Percentiles rank a stretch among this genome's conserved stretches.
These are phyloP conservation scores for Holtermannia corniformis DNA, from an alignment of 768 basidiomycete species.

Conservation along the genomic window DNA sequence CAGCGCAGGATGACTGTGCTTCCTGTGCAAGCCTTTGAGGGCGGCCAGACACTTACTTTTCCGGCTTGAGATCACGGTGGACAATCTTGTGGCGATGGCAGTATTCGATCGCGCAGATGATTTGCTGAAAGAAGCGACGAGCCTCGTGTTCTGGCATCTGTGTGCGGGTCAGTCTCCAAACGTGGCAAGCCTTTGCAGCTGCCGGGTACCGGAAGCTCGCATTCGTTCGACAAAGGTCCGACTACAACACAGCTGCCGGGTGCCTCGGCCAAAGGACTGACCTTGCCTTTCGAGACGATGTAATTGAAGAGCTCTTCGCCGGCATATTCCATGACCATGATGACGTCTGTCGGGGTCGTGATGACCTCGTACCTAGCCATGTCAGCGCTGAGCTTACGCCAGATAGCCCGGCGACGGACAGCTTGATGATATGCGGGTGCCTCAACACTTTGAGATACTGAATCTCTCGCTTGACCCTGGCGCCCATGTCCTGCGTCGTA, in stretches of 20 bases:
- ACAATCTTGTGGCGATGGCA: constrained; percentile 94
- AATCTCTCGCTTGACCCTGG: constrained; percentile 85
- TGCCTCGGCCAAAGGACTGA: too few species aligned
- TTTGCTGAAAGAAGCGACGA: constrained; percentile 93
- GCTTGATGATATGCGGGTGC: constrained; percentile 95
- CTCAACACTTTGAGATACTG: constrained; percentile 90
- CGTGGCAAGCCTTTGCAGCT: background rate
- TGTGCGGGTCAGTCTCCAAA: background rate
- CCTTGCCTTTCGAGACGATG: constrained; percentile 75
- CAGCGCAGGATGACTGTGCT: too few species aligned
- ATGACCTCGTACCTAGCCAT: constrained; percentile 58
- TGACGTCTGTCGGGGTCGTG: constrained; percentile 87
- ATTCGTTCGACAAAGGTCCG: too few species aligned
- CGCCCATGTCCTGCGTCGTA: constrained; percentile 79
- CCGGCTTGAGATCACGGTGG: constrained; percentile 95
- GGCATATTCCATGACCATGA: constrained; percentile 95
- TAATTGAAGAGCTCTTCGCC: constrained; percentile 97
- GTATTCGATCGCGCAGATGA: constrained; percentile 95
- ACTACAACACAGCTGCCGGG: too few species aligned
- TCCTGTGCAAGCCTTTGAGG: too few species aligned
- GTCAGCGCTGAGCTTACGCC: constrained; percentile 48
- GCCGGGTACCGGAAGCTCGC: background rate
- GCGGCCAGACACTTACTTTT: constrained; percentile 59
- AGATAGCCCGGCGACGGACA: constrained; percentile 49
- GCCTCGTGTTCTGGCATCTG: constrained; percentile 80